Evolutionary conservation across 257 asterid species (phyloP), one percentile per base, ranked within the genome.

Genomic region (Solanum tarijense): DNA sequence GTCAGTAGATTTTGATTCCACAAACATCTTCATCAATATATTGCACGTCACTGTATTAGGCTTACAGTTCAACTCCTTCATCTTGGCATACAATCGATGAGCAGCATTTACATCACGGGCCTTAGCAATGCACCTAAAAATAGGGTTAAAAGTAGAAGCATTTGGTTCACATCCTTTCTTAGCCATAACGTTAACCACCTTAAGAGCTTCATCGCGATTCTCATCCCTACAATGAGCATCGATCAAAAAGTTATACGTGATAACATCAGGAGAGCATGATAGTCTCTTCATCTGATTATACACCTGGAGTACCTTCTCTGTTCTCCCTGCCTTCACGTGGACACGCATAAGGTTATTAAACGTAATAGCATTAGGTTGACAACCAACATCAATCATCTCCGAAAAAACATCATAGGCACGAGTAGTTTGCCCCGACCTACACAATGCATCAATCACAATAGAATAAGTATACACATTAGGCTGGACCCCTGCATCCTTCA

Each of bases 321-420:
- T 97, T 86, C 98, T 91, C 78, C 99, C 98, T 0, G 98, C 99
- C 86, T 96, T 97, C 3, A 95, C 99, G 88, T 96, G 99, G 55
- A 92, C 98, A 39, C 99, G 87, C 98, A 97, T 97, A 89, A 97
- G 88, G 74, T 94, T 94, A 39, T 97, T 97, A 84, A 94, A 96
- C 48, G 99, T 97, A 60, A 93, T 94, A 0, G 95, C 93, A 86
- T 97, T 97, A 21, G 99, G 98, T 83, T 78, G 88, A 83, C 95
- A 92, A 3, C 98, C 98, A 79, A 79, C 88, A n/a, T 92, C 96
- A 52, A 96, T 86, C 99, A 97, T 97, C 90, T 96, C 99, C 2
- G 95, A 90, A 23, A 97, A 95, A 89, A 97, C 98, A 69, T 96
- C 99, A 73, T 96, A 96, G 13, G 99, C 99, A n/a, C 98, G 96